These are phyloP conservation scores for Avena insularis DNA, from an alignment of 176 grass and related monocot species.

Conservation along the genomic window DNA sequence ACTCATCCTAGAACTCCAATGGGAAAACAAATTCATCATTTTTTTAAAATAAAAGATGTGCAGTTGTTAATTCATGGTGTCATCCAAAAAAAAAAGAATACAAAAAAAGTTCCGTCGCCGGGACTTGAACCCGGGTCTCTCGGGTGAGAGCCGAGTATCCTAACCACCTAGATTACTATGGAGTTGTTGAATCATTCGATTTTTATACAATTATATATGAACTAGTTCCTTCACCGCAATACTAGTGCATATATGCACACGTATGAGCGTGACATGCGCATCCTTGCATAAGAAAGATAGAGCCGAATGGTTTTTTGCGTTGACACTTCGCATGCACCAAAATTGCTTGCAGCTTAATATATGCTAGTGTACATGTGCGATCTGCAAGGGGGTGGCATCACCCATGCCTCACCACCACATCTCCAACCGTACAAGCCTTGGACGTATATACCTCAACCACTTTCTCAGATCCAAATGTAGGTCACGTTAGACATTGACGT, in stretches of 20 bases:
- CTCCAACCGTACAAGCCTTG: not conserved
- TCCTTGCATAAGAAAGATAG: not conserved
- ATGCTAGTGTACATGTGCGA: not conserved
- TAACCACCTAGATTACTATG: slow-evolving; percentile 92
- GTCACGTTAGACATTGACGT: not conserved
- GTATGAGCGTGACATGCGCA: not conserved
- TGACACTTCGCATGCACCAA: slow-evolving; percentile 33
- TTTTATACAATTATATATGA: too few relatives aligned
- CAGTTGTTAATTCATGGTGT: too few relatives aligned
- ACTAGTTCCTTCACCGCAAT: not conserved
- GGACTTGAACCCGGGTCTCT: slow-evolving; percentile 95
- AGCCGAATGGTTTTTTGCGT: not conserved
- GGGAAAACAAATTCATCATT: not conserved
- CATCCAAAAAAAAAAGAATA: too few relatives aligned
- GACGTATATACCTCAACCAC: slow-evolving; percentile 3
- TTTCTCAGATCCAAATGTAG: not conserved
- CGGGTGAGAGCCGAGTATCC: slow-evolving; percentile 97
- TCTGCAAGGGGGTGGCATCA: not conserved
- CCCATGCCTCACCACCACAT: not conserved
- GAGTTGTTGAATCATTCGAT: slow-evolving; percentile 2
- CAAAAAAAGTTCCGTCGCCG: slow-evolving; percentile 55
- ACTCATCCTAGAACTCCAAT: not conserved
- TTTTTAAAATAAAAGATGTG: too few relatives aligned
- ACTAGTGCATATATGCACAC: not conserved
- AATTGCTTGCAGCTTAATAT: not conserved